Evolutionary conservation across 192 early-diverging fungal genomes (phyloP), one percentile per base, ranked within the genome.

Genomic region (Entomortierella chlamydospora): DNA sequence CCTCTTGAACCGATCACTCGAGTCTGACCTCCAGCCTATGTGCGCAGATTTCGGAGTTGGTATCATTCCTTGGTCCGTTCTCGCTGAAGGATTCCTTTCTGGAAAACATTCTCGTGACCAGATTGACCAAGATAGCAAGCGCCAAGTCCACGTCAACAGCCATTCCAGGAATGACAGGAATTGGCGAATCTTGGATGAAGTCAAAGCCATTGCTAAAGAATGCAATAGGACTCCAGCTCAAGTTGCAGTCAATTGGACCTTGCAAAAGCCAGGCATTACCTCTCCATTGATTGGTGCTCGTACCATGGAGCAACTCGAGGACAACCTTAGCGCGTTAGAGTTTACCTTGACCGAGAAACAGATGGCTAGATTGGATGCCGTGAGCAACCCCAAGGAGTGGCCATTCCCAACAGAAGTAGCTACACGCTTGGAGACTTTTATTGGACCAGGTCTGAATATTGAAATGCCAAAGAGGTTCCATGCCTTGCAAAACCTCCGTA

Each of bases 21-120:
- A 83, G 33, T 53, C 61, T n/a, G 73, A 77, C 11, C 57, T 83
- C 26, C 81, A 83, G 26, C 81, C 81, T 10, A 72, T 72, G 68
- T 68, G 73, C 28, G 68, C 73, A 0, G 69, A 83, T 6, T 41
- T 61, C 20, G 70, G 69, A 31, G 37, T 83, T 39, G 83, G 84
- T 12, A 78, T 83, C 29, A 69, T 87, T 0, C 84, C 87, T 8
- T 90, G 85, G 85, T 89, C 87, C 1, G 71, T 87, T 23, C 84
- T 90, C 13, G 87, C 87, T 0, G 77, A 83, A 18, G 88, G 89
- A 0, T 69, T 88, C 52, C 59, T 90, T 12, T 62, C 85, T 7
- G 85, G 86, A n/a, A 85, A 83, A 61, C 72, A 83, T 33, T 26
- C 45, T 8, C 49, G 53, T 8, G 66, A 72, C 7, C 22, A 62